Conservation (phyloP, 768 basidiomycete species). For the Mycena alexandri region DNA sequence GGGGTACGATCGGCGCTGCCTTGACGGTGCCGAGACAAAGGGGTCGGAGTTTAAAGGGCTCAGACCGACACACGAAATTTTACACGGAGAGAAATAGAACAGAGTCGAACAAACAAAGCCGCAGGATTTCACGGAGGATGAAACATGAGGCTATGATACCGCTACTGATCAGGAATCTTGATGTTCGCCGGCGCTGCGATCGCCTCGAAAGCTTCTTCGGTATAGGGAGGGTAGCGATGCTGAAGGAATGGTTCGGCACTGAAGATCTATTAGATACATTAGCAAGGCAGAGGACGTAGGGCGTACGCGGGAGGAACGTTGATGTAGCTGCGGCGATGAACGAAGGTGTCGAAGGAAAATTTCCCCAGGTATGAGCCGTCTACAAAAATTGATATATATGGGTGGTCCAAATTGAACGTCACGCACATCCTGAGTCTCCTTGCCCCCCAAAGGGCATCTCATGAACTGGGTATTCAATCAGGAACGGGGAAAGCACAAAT, state of each 20-base stretch:
- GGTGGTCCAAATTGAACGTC: too few relatives aligned
- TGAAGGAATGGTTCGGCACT: slow-evolving; percentile 19
- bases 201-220: slow-evolving; percentile 12
- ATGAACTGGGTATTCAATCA: slow-evolving; percentile 4
- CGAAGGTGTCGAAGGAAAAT: slow-evolving; percentile 23
- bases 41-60: too few relatives aligned
- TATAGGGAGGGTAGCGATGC: slow-evolving; percentile 23
- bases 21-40: too few relatives aligned
- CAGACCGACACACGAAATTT: too few relatives aligned
- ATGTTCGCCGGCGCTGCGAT: slow-evolving; percentile 19
- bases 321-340: slow-evolving; percentile 25
- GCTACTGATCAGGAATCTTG: slow-evolving; percentile 13
- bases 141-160: too few relatives aligned
- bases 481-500: not conserved
- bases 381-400: not conserved
- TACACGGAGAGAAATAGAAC: too few relatives aligned
- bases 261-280: not conserved
- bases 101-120: too few relatives aligned
- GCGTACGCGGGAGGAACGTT: slow-evolving; percentile 22
- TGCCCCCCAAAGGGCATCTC: slow-evolving; percentile 28
- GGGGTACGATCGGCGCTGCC: too few relatives aligned
- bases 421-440: slow-evolving; percentile 22
- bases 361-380: slow-evolving; percentile 24
- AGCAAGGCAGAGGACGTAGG: not conserved
- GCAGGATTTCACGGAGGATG: too few relatives aligned